Evolutionary conservation across 805 yeast species (phyloP), one percentile per base, ranked within the genome.

Genomic region (Kluyveromyces siamensis): DNA sequence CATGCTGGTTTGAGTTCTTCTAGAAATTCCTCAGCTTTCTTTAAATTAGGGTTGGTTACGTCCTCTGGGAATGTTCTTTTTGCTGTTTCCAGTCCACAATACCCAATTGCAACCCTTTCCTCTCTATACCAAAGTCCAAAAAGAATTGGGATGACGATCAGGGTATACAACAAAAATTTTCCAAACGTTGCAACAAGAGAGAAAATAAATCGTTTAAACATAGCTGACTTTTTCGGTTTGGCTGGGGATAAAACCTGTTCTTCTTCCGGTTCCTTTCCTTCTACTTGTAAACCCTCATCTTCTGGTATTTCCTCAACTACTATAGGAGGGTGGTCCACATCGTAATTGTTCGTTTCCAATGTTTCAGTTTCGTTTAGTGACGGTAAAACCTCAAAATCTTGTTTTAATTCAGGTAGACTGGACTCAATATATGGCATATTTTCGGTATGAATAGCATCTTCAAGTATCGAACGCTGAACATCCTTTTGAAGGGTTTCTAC

Each of bases 61-160:
- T 57, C 51, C 16, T 55, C 59, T 21, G 59, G 60, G 46, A 76
- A 65, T 6, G 76, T 71, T 17, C 74, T 72, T 44, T 67, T 65
- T 52, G 71, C 52, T 13, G 79, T 68, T 56, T 82, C 85, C 35
- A 72, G 67, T 0, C 89, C 89, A 70, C 96, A 88, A 62, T 79
- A 88, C 0, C 96, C 96, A 40, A 79, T 72, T 35, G 77, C 67
- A 13, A 76, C 56, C 39, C 76, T 73, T 60, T 84, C 83, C 51
- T 83, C 82, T 43, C 85, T 69, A 65, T 82, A 83, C 84, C 87
- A 79, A 47, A 75, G 66, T 0, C 71, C 73, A 54, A 72, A 71
- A 6, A 76, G 55, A 1, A 73, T 69, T 9, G 69, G 53, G 0
- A 67, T 37, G 2, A 74, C 61, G 10, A 70, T 45, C 1, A 63